Evolutionary conservation across 139 green algal genomes (phyloP).

Genomic region (Yamagishiella unicocca): DNA sequence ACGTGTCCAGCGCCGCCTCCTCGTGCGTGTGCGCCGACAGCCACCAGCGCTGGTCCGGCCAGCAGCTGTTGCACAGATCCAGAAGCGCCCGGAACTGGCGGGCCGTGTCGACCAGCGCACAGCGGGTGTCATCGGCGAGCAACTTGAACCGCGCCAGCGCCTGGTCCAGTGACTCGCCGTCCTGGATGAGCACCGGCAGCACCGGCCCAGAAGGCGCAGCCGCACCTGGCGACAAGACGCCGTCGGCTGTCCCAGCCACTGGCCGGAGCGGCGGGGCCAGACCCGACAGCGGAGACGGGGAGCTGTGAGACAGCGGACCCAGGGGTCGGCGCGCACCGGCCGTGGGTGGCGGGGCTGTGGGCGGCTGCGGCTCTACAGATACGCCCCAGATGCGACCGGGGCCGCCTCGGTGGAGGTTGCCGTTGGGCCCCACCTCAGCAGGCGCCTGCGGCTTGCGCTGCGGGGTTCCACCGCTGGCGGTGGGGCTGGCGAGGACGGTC

Average conservation of each 20-base stretch:
- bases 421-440: background rate
- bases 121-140: background rate
- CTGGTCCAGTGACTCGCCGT: constrained; percentile 12
- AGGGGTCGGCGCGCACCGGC: background rate
- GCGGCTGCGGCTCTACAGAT: background rate
- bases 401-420: background rate
- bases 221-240: background rate
- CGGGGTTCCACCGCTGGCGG: background rate
- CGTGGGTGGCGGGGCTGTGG: background rate
- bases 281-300: background rate
- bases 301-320: background rate
- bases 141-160: constrained; percentile 24
- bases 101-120: constrained; percentile 25
- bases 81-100: constrained; percentile 7
- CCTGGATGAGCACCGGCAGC: constrained; percentile 8
- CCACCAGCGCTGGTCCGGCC: constrained; percentile 43
- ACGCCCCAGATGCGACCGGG: background rate
- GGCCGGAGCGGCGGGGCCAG: background rate
- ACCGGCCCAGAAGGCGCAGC: background rate
- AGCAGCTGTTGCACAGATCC: constrained; percentile 28
- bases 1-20: constrained; percentile 14
- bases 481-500: background rate
- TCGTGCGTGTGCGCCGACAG: constrained; percentile 36
- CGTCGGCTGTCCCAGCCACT: background rate
- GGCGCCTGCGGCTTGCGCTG: too few species aligned